Percentiles rank a stretch among this genome's conserved stretches.
phyloP scores from a whole-genome alignment of 495 filamentous ascomycete species.

The Jackrogersella multiformis region DNA sequence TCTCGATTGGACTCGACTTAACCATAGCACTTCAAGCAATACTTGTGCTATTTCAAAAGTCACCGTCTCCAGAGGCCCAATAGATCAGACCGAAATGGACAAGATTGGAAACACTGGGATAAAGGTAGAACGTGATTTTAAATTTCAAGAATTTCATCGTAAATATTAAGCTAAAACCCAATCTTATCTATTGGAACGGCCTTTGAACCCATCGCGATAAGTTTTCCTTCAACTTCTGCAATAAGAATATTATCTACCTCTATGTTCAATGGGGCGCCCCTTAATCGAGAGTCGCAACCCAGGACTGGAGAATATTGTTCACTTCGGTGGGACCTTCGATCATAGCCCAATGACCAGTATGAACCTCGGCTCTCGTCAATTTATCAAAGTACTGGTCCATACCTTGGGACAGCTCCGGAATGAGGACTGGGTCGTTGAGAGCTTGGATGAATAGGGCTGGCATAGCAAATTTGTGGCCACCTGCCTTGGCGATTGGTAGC shows the following conservation, averaged over 20 bases:
- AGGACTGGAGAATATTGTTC: conserved; percentile 12
- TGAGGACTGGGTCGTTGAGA: conserved; percentile 14
- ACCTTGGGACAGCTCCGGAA: conserved; percentile 10
- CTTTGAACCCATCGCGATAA: no score
- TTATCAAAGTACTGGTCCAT: conserved; percentile 20
- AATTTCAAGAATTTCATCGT: conserved; percentile 28
- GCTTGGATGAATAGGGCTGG: conserved; percentile 19
- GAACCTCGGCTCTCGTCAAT: conserved; percentile 17
- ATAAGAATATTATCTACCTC: background rate
- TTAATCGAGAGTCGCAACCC: conserved; percentile 17
- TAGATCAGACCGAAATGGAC: conserved; percentile 22
- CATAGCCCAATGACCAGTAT: conserved; percentile 18
- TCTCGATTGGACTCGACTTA: conserved; percentile 23
- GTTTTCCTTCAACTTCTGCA: no score
- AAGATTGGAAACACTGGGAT: conserved; percentile 15
- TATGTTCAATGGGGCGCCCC: no score
- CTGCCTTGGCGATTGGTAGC: conserved; percentile 17
- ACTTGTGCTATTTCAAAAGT: conserved; percentile 23
- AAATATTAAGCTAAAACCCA: background rate
- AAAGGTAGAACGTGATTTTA: conserved; percentile 29
- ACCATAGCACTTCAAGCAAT: conserved; percentile 14
- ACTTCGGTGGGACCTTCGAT: conserved; percentile 9
- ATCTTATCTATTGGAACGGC: no score
- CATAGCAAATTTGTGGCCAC: conserved; percentile 14
- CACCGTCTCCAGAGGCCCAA: conserved; percentile 11